Base-by-base conservation (phyloP, 768 basidiomycete species). In the Boletales sp. region DNA sequence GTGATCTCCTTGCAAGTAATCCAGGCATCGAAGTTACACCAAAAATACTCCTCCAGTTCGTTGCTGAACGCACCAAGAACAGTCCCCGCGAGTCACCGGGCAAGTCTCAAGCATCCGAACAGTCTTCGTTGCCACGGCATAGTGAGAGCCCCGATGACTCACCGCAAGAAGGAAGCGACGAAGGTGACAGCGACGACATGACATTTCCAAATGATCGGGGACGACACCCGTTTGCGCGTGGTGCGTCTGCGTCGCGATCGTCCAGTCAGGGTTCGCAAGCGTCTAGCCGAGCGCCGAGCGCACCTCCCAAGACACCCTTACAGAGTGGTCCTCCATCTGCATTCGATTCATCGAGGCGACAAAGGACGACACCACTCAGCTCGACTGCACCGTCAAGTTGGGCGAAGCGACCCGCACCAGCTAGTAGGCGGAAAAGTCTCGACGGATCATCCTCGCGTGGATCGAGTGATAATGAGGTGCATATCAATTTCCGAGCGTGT, bases 391-490 rank as follows among this genome's bases (percentile, higher is more conserved):
- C 90, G 1, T 89, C 89, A 3, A 90, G 86, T 57, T 90, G 88
- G 85, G 62, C 78, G 28, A 84, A 81, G 54, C 79, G 86, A 4
- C 87, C 86, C 5, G 70, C 73, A 14, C 87, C 87, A 13, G 83
- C 84, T 7, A 70, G 76, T 41, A 75, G 90, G 47, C 73, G 87
- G 46, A 87, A 78, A 70, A 90, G 89, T 53, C 80, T 87, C 57
- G 87, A 86, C 10, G 84, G 76, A 52, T 71, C 76, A 28, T 66
- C 72, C 38, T 67, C 65, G 37, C 72, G 69, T 21, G 65, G 70
- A 8, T 54, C 64, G 41, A 90, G 89, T 58, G 90, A 92, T 57
- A 82, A 83, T 3, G 90, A 92, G 75, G 89, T 88, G 38, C 44
- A 78, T 57, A 13, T 56, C 35, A 46, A 21, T 39, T 47, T 25